Evolutionary conservation across 2,329 filamentous ascomycete genomes (phyloP).

Genomic region (Biscogniauxia marginata): DNA sequence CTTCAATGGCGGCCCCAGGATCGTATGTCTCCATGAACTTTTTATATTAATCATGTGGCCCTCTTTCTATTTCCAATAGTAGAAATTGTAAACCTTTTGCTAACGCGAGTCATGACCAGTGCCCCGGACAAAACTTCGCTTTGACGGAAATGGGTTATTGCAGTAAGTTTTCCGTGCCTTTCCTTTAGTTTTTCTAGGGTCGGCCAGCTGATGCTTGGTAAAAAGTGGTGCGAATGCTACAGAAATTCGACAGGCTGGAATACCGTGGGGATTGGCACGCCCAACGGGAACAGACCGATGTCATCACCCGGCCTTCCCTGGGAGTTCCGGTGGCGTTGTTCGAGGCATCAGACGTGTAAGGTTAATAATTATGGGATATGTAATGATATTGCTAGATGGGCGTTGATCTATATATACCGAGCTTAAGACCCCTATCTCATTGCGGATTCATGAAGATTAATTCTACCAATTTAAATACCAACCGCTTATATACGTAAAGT

Average conservation of each 20-base stretch:
- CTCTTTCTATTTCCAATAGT: background rate
- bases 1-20: conserved; percentile 55
- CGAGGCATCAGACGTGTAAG: conserved; percentile 3
- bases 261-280: conserved; percentile 22
- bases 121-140: conserved; percentile 22
- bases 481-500: too few species aligned
- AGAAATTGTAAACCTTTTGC: background rate
- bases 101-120: conserved; percentile 12
- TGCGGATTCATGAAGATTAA: background rate
- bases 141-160: conserved; percentile 21
- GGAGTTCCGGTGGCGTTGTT: conserved; percentile 18
- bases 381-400: background rate
- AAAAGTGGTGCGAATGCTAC: conserved; percentile 18
- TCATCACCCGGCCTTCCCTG: conserved; percentile 14
- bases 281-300: conserved; percentile 13
- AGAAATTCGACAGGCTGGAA: conserved; percentile 19
- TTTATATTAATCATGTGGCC: background rate
- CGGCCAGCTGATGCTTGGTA: background rate
- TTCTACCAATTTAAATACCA: background rate
- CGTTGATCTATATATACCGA: background rate
- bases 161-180: conserved; percentile 8
- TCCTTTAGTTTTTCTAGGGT: background rate
- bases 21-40: conserved; percentile 24
- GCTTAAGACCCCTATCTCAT: background rate
- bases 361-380: background rate